phyloP scores from a whole-genome alignment of 2,329 filamentous ascomycete species.

The Phialocephala sp. region DNA sequence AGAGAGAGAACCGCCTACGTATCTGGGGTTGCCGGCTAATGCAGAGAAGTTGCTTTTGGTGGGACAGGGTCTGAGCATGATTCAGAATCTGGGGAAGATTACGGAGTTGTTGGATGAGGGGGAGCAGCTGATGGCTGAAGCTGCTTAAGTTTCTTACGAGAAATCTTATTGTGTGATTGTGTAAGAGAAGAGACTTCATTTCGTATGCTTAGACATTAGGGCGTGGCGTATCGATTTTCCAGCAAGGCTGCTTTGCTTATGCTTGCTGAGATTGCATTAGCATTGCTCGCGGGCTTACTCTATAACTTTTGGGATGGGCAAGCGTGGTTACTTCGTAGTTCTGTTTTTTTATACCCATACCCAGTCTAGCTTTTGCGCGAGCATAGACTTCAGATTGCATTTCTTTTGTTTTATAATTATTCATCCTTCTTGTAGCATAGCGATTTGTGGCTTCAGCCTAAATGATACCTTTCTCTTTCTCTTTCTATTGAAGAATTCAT shows the following conservation, averaged over 20 bases:
- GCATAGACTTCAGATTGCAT: constrained; percentile 32
- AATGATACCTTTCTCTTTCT: neutral
- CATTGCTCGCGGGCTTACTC: constrained; percentile 23
- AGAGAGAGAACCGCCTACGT: constrained; percentile 94
- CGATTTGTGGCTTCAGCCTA: neutral
- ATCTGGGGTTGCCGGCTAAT: constrained; percentile 90
- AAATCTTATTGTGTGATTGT: constrained; percentile 7
- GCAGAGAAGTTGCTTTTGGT: constrained; percentile 95
- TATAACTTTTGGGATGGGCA: constrained; percentile 17
- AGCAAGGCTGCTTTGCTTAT: constrained; percentile 7
- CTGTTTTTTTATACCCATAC: constrained; percentile 31
- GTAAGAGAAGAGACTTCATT: constrained; percentile 27
- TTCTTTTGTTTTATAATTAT: constrained; percentile 26
- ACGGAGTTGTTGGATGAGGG: constrained; percentile 91
- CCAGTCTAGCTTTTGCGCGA: constrained; percentile 29
- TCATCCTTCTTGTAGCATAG: constrained; percentile 26
- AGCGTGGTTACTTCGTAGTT: constrained; percentile 5
- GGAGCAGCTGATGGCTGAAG: constrained; percentile 83
- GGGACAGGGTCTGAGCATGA: constrained; percentile 83
- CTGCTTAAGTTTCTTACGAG: constrained; percentile 31
- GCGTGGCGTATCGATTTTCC: constrained; percentile 12
- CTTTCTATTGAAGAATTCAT: neutral
- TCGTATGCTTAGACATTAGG: constrained; percentile 28
- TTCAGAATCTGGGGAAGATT: constrained; percentile 83
- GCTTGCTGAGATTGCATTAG: constrained; percentile 13